These are phyloP conservation scores for Butyriboletus loyo DNA, from an alignment of 768 basidiomycete species.

Conservation along the genomic window DNA sequence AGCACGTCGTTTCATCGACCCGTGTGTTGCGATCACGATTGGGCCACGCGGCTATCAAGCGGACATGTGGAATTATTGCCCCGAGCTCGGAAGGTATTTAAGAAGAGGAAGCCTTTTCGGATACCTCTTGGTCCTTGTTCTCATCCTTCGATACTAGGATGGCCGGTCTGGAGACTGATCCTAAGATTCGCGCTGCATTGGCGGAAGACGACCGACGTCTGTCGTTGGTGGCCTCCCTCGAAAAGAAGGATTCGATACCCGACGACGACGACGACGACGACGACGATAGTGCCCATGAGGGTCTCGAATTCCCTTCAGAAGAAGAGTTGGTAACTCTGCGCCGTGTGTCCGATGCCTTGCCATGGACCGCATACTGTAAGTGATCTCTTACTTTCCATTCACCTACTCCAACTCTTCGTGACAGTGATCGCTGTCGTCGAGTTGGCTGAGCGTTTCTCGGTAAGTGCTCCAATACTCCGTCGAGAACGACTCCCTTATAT, in stretches of 20 bases:
- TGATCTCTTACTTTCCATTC: neutral
- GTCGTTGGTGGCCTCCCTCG: conserved; percentile 5
- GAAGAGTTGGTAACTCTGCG: conserved; percentile 58
- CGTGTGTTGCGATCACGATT: no score
- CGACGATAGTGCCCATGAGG: conserved; percentile 43
- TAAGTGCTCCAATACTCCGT: conserved; percentile 24
- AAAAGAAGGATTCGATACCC: conserved; percentile 22
- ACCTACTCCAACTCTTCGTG: neutral
- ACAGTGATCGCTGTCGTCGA: conserved; percentile 66
- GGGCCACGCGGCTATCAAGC: neutral
- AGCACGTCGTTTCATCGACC: no score
- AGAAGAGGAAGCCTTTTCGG: neutral
- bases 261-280: conserved; percentile 12
- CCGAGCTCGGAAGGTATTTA: conserved; percentile 5
- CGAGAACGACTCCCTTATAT: neutral
- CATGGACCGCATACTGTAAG: conserved; percentile 51
- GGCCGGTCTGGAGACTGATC: conserved; percentile 9
- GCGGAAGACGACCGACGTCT: conserved; percentile 8
- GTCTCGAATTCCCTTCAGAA: conserved; percentile 60
- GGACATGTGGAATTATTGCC: neutral
- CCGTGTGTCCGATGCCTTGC: conserved; percentile 56
- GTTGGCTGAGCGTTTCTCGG: conserved; percentile 73
- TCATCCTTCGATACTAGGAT: conserved; percentile 1
- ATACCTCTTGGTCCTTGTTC: neutral
- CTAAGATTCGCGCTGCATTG: conserved; percentile 8